Conservation (phyloP, 2,329 filamentous ascomycete genomes). For the Diaporthe vaccinii region DNA sequence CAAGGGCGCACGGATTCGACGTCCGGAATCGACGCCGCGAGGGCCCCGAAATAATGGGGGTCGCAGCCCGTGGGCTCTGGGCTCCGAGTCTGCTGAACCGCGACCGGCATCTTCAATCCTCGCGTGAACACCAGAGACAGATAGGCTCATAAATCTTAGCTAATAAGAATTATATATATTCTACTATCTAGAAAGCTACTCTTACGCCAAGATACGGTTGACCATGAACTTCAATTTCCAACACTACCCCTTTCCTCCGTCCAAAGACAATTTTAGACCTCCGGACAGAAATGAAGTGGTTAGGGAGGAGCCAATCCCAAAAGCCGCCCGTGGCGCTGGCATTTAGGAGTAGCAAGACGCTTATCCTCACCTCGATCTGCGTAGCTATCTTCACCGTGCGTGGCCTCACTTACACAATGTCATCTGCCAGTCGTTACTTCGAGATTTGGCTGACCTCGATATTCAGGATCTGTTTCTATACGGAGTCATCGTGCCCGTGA, state of each 20-base stretch:
- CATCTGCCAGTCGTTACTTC: constrained; percentile 1
- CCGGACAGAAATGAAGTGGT: background rate
- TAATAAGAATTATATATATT: background rate
- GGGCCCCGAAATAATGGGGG: background rate
- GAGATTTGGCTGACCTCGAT: background rate
- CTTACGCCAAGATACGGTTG: background rate
- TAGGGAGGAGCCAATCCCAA: background rate
- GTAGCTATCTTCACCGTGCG: constrained; percentile 13
- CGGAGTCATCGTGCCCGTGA: constrained; percentile 10
- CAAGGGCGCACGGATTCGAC: constrained; percentile 6
- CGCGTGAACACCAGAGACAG: background rate
- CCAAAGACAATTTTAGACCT: background rate
- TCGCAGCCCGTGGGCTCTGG: constrained; percentile 6
- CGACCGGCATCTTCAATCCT: too few species aligned
- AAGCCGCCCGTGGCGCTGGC: constrained; percentile 4
- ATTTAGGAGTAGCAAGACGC: background rate
- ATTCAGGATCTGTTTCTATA: constrained; percentile 17
- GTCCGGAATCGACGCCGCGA: background rate
- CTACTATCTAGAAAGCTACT: background rate
- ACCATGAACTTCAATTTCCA: background rate
- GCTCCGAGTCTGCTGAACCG: background rate
- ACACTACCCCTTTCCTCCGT: background rate
- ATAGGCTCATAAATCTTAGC: background rate
- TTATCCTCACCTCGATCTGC: constrained; percentile 20
- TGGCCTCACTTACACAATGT: background rate